phyloP scores from a whole-genome alignment of 208 protist genomes.

The Phytomonas francai region DNA sequence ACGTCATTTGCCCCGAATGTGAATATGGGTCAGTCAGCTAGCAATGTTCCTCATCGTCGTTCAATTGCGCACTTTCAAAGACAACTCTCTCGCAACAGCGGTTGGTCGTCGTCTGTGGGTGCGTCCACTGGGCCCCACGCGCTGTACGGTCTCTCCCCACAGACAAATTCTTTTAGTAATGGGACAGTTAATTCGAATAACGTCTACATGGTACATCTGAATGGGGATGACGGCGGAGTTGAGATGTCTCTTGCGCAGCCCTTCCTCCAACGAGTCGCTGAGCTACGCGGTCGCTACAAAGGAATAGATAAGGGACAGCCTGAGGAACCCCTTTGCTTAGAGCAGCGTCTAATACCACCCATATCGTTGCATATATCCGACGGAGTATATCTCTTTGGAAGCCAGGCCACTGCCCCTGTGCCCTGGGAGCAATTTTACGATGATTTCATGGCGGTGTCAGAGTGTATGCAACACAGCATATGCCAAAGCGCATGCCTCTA shows the following conservation, averaged over 20 bases:
- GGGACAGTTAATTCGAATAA: conserved; percentile 5
- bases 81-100: neutral
- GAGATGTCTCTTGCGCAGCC: conserved; percentile 59
- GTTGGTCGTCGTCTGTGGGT: neutral
- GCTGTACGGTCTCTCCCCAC: neutral
- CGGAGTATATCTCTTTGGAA: neutral
- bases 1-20: neutral
- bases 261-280: conserved; percentile 30
- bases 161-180: neutral
- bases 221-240: conserved; percentile 65
- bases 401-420: conserved; percentile 26
- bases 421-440: conserved; percentile 71
- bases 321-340: conserved; percentile 14
- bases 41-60: neutral
- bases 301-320: conserved; percentile 48
- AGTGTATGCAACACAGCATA: conserved; percentile 36
- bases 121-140: neutral
- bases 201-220: conserved; percentile 54
- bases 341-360: conserved; percentile 9
- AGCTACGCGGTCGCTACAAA: conserved; percentile 66
- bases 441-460: conserved; percentile 39
- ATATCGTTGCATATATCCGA: neutral
- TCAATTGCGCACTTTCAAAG: neutral
- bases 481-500: conserved; percentile 49
- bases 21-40: neutral